phyloP scores from a whole-genome alignment of 345 rosid genomes.

The Psidium friedrichsthalianum region DNA sequence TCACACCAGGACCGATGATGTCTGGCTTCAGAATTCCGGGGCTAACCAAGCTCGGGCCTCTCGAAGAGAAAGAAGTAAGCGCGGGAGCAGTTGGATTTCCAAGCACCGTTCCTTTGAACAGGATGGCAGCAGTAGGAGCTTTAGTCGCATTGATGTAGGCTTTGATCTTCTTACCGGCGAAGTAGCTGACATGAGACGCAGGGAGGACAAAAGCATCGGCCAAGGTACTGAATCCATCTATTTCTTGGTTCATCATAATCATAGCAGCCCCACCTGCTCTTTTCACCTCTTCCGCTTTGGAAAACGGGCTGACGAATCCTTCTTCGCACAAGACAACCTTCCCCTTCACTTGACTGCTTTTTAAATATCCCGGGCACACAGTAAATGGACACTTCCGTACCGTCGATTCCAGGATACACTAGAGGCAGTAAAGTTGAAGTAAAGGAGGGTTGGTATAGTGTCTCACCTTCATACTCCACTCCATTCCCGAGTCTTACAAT shows the following conservation, averaged over 20 bases:
- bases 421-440: background rate
- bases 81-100: background rate
- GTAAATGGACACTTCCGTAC: background rate
- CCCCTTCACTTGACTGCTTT: background rate
- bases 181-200: background rate
- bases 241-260: background rate
- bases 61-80: background rate
- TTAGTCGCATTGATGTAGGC: background rate
- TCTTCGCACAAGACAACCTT: background rate
- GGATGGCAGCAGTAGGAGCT: background rate
- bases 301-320: too few species aligned
- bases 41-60: background rate
- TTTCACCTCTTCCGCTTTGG: background rate
- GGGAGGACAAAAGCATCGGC: background rate
- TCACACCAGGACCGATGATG: background rate
- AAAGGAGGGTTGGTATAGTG: background rate
- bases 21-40: background rate
- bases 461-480: background rate
- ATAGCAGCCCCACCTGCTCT: background rate
- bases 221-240: background rate
- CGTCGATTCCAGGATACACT: background rate
- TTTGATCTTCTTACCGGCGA: background rate
- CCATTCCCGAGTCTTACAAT: slow-evolving; percentile 1
- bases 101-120: background rate
- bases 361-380: too few species aligned